Evolutionary conservation across 768 basidiomycete genomes (phyloP).

Genomic region (Pulveroboletus sp.): DNA sequence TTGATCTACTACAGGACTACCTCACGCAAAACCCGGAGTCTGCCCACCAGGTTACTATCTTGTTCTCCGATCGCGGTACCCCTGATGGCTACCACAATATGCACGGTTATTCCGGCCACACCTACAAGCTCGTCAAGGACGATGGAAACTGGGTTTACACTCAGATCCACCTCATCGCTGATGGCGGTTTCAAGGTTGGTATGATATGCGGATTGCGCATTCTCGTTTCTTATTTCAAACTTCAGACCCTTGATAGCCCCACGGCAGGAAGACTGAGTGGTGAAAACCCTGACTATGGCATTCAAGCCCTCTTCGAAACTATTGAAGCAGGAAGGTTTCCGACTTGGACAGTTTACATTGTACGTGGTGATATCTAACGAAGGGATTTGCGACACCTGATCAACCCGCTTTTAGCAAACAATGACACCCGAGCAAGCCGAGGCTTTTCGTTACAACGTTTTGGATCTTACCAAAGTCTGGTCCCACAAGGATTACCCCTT

Average conservation of each 20-base stretch:
- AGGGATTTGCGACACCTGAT: not conserved
- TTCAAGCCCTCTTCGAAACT: conserved; percentile 70
- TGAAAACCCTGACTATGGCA: conserved; percentile 84
- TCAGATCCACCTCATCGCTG: conserved; percentile 78
- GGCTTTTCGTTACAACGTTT: conserved; percentile 84
- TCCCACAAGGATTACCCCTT: conserved; percentile 87
- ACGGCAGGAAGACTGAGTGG: conserved; percentile 66
- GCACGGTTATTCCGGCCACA: conserved; percentile 95
- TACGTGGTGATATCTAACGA: conserved; percentile 33
- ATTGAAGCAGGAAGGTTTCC: conserved; percentile 83
- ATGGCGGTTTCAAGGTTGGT: conserved; percentile 77
- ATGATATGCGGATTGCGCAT: not conserved
- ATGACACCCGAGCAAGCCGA: conserved; percentile 94
- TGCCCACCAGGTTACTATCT: conserved; percentile 85
- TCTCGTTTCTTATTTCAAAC: conserved; percentile 1
- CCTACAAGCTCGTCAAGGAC: conserved; percentile 83
- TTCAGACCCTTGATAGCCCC: conserved; percentile 65
- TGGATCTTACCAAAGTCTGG: conserved; percentile 92
- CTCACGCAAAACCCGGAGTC: conserved; percentile 86
- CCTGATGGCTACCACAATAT: conserved; percentile 83
- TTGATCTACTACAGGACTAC: conserved; percentile 61
- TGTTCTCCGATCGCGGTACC: conserved; percentile 93
- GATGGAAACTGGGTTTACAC: conserved; percentile 85
- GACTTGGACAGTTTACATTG: conserved; percentile 85
- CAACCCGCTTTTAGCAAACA: conserved; percentile 58